Conservation (phyloP, 345 rosid species). For the Lumnitzera racemosa region DNA sequence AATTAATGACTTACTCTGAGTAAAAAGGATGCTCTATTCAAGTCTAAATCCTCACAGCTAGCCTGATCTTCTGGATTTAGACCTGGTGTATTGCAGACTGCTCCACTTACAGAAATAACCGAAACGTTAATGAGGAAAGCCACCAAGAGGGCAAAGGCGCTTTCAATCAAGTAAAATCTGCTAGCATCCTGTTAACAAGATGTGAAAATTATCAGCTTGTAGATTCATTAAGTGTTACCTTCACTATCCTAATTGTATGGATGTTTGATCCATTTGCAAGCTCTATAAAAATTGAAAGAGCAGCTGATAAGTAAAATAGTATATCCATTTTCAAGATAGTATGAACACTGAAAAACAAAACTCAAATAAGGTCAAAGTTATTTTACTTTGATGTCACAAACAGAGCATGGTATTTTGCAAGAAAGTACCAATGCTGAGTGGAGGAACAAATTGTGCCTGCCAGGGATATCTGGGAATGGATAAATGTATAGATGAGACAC, state of each 20-base stretch:
- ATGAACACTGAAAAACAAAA: too few relatives aligned
- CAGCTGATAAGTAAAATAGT: too few relatives aligned
- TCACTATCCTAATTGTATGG: too few relatives aligned
- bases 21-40: conserved; percentile 55
- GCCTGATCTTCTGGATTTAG: conserved; percentile 12
- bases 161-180: conserved; percentile 43
- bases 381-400: conserved; percentile 3
- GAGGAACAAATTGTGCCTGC: conserved; percentile 42
- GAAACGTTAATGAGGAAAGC: conserved; percentile 51
- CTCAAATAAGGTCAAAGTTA: too few relatives aligned
- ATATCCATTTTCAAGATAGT: too few relatives aligned
- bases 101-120: conserved; percentile 38
- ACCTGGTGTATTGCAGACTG: conserved; percentile 29
- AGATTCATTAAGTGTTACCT: too few relatives aligned
- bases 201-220: too few relatives aligned
- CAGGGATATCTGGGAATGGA: neutral
- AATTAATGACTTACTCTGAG: conserved; percentile 22
- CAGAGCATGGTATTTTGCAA: conserved; percentile 14
- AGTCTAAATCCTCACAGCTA: conserved; percentile 33
- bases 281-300: too few relatives aligned
- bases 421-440: conserved; percentile 41
- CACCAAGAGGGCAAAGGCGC: conserved; percentile 45
- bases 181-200: conserved; percentile 33
- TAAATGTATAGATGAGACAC: neutral
- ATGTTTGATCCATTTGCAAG: too few relatives aligned